These are phyloP conservation scores for Thinopyrum elongatum DNA, from an alignment of 176 grass and related monocot species.

Conservation along the genomic window DNA sequence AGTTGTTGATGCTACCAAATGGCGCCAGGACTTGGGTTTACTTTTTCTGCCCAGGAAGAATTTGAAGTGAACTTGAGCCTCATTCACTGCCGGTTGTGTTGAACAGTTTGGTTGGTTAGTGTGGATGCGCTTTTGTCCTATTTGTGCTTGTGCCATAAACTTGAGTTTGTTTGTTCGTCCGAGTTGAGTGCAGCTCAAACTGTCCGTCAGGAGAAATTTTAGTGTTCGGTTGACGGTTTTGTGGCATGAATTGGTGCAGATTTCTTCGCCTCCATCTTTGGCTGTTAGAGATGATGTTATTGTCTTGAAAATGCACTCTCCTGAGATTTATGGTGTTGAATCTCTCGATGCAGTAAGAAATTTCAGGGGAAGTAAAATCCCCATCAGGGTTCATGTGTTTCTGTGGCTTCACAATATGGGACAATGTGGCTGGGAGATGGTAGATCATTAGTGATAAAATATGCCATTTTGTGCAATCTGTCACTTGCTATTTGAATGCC, in stretches of 20 bases:
- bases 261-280: not conserved
- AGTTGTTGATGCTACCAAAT: not conserved
- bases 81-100: not conserved
- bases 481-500: not conserved
- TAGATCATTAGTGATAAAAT: too few species aligned
- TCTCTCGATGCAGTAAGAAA: not conserved
- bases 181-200: not conserved
- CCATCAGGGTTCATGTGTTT: not conserved
- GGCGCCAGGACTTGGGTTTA: not conserved
- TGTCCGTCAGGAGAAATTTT: not conserved
- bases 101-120: not conserved
- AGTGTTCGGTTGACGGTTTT: not conserved
- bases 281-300: not conserved
- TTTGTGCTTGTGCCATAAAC: not conserved
- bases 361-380: not conserved
- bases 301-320: not conserved
- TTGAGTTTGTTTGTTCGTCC: not conserved
- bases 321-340: not conserved
- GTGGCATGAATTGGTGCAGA: not conserved
- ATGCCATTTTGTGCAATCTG: too few species aligned
- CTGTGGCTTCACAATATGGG: too few species aligned
- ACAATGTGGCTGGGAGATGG: too few species aligned
- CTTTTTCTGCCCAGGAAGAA: not conserved
- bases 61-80: not conserved
- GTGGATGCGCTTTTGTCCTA: not conserved